Percentiles rank a stretch among this genome's conserved stretches.
Conservation (phyloP, 2,329 filamentous ascomycete species). For the Harringtonia aguacate region DNA sequence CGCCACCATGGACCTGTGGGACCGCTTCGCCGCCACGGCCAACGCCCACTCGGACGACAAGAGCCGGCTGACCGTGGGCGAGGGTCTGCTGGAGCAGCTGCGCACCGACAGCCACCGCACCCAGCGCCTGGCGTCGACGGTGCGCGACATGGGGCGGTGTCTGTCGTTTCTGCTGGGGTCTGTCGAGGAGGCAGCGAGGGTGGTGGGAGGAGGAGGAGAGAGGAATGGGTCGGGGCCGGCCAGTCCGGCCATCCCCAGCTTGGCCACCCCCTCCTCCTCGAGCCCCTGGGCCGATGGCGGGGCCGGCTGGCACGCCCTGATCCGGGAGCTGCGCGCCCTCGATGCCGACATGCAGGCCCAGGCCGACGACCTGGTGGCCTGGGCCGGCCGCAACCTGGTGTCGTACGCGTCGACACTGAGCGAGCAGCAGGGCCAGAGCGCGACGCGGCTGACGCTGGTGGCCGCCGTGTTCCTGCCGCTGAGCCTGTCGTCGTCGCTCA, state of each 20-base stretch:
- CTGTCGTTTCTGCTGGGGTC: not conserved
- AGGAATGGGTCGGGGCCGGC: too few relatives aligned
- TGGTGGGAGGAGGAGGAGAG: not conserved
- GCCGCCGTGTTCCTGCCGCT: conserved; percentile 1
- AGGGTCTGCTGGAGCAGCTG: not conserved
- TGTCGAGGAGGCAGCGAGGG: not conserved
- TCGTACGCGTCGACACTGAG: not conserved
- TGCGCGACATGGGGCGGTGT: not conserved
- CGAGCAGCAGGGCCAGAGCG: not conserved
- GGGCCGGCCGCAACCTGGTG: not conserved
- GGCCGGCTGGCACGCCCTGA: not conserved
- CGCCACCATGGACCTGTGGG: not conserved
- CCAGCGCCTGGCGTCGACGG: not conserved
- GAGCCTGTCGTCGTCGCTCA: conserved; percentile 1
- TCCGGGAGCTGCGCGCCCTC: not conserved
- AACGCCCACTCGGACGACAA: not conserved
- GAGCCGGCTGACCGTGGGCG: not conserved
- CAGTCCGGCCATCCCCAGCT: not conserved
- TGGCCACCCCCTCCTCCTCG: not conserved
- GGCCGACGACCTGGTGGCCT: not conserved
- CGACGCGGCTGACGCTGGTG: conserved; percentile 1
- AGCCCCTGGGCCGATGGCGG: too few relatives aligned
- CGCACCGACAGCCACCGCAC: not conserved
- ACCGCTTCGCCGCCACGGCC: not conserved
- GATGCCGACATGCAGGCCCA: not conserved